A percentile compares a stretch with the other conserved stretches of the same genome.
These are phyloP conservation scores for Oryza punctata DNA, from an alignment of 176 grass and related monocot species.

Conservation along the genomic window DNA sequence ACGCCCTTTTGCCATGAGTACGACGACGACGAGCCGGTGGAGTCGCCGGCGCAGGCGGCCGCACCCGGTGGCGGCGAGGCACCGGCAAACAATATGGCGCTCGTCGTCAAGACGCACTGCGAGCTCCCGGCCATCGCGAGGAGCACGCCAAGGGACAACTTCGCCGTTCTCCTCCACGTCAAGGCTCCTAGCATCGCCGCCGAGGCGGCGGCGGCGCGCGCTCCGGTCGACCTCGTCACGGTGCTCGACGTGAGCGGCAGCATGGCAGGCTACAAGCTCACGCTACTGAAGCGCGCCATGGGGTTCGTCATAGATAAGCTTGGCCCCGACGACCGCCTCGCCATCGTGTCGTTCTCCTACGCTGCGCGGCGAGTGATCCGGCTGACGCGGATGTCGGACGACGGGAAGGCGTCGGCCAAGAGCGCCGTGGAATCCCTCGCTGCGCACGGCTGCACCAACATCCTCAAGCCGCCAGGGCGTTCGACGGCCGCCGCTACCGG, in stretches of 20 bases:
- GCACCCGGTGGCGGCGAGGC: neutral
- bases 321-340: neutral
- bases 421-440: neutral
- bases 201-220: neutral
- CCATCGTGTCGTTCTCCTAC: neutral
- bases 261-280: constrained; percentile 31
- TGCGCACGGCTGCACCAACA: constrained; percentile 46
- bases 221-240: constrained; percentile 48
- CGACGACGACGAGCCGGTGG: constrained; percentile 20
- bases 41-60: neutral
- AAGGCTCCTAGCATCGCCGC: constrained; percentile 27
- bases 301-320: neutral
- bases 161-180: constrained; percentile 36
- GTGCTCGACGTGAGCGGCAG: constrained; percentile 60
- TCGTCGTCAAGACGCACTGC: constrained; percentile 41
- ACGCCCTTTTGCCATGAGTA: neutral
- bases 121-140: constrained; percentile 33
- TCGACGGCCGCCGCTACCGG: constrained; percentile 57
- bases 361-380: neutral
- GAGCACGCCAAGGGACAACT: constrained; percentile 29
- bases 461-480: constrained; percentile 67
- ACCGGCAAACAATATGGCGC: neutral
- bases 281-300: neutral
- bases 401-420: neutral
- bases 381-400: neutral